Evolutionary conservation across 2,329 filamentous ascomycete genomes (phyloP).

Genomic region (Furcasterigmium sp.): DNA sequence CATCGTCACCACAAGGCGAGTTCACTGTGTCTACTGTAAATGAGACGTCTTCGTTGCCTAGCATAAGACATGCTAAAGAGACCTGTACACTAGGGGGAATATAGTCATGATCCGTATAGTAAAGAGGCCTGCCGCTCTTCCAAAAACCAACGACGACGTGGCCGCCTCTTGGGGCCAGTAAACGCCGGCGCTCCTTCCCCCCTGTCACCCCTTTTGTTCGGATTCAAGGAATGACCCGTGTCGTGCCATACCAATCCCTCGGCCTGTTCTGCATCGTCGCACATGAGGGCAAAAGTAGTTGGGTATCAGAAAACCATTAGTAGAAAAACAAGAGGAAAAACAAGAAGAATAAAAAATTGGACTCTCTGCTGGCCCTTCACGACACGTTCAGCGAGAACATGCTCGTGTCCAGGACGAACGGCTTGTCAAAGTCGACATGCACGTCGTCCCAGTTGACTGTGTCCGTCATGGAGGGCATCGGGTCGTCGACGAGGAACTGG

Average conservation of each 20-base stretch:
- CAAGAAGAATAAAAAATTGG: slow-evolving; percentile 3
- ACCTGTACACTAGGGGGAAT: background rate
- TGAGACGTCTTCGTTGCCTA: no score
- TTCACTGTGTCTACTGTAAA: no score
- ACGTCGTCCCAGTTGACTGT: slow-evolving; percentile 45
- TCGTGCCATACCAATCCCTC: no score
- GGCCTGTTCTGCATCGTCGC: background rate
- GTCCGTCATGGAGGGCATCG: slow-evolving; percentile 1
- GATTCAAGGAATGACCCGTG: no score
- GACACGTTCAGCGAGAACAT: slow-evolving; percentile 26
- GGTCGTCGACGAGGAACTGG: slow-evolving; percentile 13
- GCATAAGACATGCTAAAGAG: no score
- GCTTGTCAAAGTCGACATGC: slow-evolving; percentile 43
- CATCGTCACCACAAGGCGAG: no score
- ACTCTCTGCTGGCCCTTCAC: slow-evolving; percentile 3
- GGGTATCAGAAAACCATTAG: slow-evolving; percentile 6
- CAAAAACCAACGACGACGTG: background rate
- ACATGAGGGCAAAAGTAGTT: background rate
- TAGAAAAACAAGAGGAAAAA: slow-evolving; percentile 4
- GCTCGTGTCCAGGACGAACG: slow-evolving; percentile 44
- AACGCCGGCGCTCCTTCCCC: slow-evolving; percentile 3
- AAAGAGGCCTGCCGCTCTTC: background rate
- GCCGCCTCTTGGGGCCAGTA: no score
- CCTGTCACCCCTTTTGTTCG: background rate
- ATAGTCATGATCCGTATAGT: background rate